These are phyloP conservation scores for Tuber magnatum DNA, from an alignment of 495 filamentous ascomycete genomes.

Conservation along the genomic window DNA sequence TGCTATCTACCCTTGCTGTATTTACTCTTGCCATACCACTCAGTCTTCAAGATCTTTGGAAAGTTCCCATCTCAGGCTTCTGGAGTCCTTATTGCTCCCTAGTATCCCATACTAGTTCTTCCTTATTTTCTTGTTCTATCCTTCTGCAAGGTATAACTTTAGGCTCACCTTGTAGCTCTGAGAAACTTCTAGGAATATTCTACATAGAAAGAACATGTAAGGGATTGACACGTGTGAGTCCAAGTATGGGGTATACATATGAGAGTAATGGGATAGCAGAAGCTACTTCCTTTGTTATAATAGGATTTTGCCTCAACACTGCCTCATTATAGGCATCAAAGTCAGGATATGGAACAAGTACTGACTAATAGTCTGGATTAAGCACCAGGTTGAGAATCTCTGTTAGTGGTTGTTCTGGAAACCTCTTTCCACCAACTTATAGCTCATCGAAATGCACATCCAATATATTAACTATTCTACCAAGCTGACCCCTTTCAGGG, in stretches of 20 bases:
- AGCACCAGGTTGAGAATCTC: not conserved
- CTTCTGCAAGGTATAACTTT: not conserved
- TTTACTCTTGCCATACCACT: constrained; percentile 2
- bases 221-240: not conserved
- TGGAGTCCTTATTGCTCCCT: too few species aligned
- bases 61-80: not conserved
- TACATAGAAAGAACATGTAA: too few species aligned
- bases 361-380: not conserved
- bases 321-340: not conserved
- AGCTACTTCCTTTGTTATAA: not conserved
- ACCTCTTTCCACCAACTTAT: not conserved
- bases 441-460: not conserved
- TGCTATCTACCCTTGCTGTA: not conserved
- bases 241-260: not conserved
- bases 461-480: not conserved
- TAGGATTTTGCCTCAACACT: not conserved
- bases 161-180: not conserved
- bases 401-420: not conserved
- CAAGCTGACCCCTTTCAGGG: not conserved
- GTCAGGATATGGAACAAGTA: not conserved
- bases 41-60: not conserved
- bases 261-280: not conserved
- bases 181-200: too few species aligned
- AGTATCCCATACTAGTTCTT: too few species aligned
- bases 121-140: too few species aligned